phyloP scores from a whole-genome alignment of 2,329 filamentous ascomycete genomes.

The Phaeophleospora eucalypticola region DNA sequence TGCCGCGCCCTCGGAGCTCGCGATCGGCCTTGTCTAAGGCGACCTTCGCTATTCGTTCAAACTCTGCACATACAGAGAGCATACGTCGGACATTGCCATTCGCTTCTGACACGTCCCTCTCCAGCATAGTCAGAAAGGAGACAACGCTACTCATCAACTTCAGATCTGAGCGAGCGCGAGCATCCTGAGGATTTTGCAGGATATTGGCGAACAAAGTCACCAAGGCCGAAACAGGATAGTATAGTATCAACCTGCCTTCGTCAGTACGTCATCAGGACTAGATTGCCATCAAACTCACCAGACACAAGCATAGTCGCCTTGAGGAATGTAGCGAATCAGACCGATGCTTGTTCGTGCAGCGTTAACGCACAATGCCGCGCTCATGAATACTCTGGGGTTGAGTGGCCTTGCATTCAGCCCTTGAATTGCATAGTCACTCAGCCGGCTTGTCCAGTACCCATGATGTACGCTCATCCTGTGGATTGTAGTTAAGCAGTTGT shows the following conservation, averaged over 20 bases:
- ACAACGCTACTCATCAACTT: constrained; percentile 91
- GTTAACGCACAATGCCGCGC: constrained; percentile 85
- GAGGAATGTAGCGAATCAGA: constrained; percentile 90
- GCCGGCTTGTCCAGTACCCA: constrained; percentile 92
- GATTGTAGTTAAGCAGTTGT: constrained; percentile 95
- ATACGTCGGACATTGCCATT: constrained; percentile 90
- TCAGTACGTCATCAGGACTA: background rate
- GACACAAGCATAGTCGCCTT: constrained; percentile 89
- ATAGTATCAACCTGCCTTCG: constrained; percentile 71
- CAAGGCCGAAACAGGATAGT: constrained; percentile 92
- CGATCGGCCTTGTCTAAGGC: constrained; percentile 89
- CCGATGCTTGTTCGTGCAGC: constrained; percentile 91
- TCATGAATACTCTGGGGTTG: constrained; percentile 92
- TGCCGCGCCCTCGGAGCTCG: constrained; percentile 73
- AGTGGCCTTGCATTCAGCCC: constrained; percentile 85
- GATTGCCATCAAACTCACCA: constrained; percentile 58
- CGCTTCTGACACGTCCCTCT: constrained; percentile 56
- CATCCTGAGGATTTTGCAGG: constrained; percentile 88
- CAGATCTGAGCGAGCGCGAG: constrained; percentile 80
- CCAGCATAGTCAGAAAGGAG: constrained; percentile 82
- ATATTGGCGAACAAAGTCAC: constrained; percentile 97
- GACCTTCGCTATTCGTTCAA: constrained; percentile 86
- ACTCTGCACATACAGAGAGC: constrained; percentile 91
- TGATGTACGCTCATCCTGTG: constrained; percentile 98
- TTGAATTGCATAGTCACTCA: constrained; percentile 93